Percentiles rank a stretch among this genome's conserved stretches.
Conservation (phyloP, 2,329 filamentous ascomycete species). For the Aspergillus thermomutatus region DNA sequence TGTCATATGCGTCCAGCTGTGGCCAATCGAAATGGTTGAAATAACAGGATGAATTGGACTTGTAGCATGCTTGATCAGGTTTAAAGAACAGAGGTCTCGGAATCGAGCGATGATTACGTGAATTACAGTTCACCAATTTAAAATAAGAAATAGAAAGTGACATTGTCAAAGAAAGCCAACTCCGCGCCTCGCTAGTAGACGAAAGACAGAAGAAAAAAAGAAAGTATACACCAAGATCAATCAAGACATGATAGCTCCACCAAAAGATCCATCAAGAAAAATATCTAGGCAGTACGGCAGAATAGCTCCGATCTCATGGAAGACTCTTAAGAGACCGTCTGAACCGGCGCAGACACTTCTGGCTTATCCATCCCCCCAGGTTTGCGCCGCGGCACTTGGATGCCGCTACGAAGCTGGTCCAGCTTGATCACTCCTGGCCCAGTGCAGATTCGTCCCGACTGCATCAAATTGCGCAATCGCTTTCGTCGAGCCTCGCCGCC, state of each 20-base stretch:
- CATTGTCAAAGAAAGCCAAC: conserved; percentile 1
- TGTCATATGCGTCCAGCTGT: background rate
- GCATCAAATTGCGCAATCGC: conserved; percentile 45
- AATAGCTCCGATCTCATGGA: background rate
- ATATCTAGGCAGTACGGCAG: background rate
- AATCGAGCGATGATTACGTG: background rate
- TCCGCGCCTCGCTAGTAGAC: conserved; percentile 20
- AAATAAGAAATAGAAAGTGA: conserved; percentile 5
- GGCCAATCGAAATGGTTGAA: background rate
- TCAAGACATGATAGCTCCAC: background rate
- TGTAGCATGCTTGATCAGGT: background rate
- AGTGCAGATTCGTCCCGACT: conserved; percentile 41
- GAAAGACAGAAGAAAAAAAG: background rate
- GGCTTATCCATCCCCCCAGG: conserved; percentile 21
- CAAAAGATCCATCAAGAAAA: background rate
- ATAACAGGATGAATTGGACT: background rate
- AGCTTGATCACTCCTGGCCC: conserved; percentile 34
- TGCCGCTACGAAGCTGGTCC: conserved; percentile 32
- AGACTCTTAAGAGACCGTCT: conserved; percentile 26
- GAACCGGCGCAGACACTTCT: conserved; percentile 26
- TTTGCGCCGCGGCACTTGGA: conserved; percentile 27
- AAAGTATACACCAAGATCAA: conserved; percentile 4
- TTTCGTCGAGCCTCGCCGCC: conserved; percentile 48
- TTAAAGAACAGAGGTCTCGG: background rate
- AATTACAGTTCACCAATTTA: background rate